These are phyloP conservation scores for Plasmodium billcollinsi DNA, from an alignment of 169 alveolate genomes.

Conservation along the genomic window DNA sequence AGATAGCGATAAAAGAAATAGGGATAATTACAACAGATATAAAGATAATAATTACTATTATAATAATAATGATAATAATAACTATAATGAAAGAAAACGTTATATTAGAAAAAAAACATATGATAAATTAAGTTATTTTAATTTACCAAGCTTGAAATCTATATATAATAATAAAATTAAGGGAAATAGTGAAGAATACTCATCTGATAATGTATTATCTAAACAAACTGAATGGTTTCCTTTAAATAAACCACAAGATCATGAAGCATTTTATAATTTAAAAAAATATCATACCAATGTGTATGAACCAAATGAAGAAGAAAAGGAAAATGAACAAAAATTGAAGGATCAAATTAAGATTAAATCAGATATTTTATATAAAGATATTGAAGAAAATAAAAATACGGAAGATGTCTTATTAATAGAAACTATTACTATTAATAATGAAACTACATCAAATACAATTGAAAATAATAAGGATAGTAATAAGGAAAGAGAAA, in stretches of 20 bases:
- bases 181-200: not conserved
- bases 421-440: not conserved
- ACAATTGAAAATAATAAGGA: no score
- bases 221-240: constrained; percentile 24
- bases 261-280: constrained; percentile 40
- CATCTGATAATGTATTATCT: not conserved
- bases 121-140: not conserved
- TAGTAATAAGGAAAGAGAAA: no score
- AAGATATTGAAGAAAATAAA: not conserved
- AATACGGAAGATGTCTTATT: not conserved
- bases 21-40: no score
- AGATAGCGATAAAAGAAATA: no score
- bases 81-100: no score
- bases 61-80: no score
- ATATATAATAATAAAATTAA: not conserved
- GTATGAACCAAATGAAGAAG: constrained; percentile 1
- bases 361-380: constrained; percentile 4
- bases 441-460: not conserved
- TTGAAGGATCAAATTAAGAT: constrained; percentile 1
- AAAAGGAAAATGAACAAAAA: not conserved
- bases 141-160: not conserved
- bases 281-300: constrained; percentile 9
- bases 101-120: not conserved
- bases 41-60: no score
- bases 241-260: constrained; percentile 20